phyloP scores from a whole-genome alignment of 1,284 basidiomycete species.

The Mixia osmundae region DNA sequence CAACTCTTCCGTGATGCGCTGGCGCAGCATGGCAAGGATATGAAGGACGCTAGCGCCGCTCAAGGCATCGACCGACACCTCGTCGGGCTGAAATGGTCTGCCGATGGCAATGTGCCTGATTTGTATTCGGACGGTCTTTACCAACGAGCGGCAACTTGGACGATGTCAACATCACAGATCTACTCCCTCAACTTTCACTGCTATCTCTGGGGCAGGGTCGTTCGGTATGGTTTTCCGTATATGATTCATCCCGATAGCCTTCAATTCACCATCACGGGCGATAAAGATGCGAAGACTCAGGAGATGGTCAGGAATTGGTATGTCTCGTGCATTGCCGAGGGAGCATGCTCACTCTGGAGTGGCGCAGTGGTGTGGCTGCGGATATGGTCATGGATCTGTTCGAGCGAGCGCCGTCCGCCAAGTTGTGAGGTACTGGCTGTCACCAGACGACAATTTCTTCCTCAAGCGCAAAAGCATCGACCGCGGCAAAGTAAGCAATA shows the following conservation, averaged over 20 bases:
- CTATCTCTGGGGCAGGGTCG: slow-evolving; percentile 27
- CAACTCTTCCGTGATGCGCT: slow-evolving; percentile 39
- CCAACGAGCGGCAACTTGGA: slow-evolving; percentile 26
- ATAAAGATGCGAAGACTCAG: slow-evolving; percentile 42
- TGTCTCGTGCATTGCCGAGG: not conserved
- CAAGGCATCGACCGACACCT: slow-evolving; percentile 64
- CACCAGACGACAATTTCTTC: too few relatives aligned
- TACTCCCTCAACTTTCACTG: slow-evolving; percentile 51
- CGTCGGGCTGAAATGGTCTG: slow-evolving; percentile 28
- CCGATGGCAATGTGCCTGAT: slow-evolving; percentile 37
- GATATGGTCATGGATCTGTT: slow-evolving; percentile 16
- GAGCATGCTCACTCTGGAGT: not conserved
- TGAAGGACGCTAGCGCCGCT: slow-evolving; percentile 43
- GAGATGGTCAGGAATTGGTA: slow-evolving; percentile 11
- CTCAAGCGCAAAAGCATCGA: too few relatives aligned
- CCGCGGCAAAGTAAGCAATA: too few relatives aligned
- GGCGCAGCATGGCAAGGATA: slow-evolving; percentile 42
- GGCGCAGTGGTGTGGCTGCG: slow-evolving; percentile 9
- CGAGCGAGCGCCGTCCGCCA: too few relatives aligned
- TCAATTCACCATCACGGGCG: slow-evolving; percentile 56
- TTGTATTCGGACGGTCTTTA: slow-evolving; percentile 50
- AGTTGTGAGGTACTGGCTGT: too few relatives aligned
- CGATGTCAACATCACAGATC: slow-evolving; percentile 45
- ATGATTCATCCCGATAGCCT: slow-evolving; percentile 33
- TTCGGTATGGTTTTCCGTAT: slow-evolving; percentile 22